These are phyloP conservation scores for Claviceps fusiformis DNA, from an alignment of 2,329 filamentous ascomycete genomes.

Conservation along the genomic window DNA sequence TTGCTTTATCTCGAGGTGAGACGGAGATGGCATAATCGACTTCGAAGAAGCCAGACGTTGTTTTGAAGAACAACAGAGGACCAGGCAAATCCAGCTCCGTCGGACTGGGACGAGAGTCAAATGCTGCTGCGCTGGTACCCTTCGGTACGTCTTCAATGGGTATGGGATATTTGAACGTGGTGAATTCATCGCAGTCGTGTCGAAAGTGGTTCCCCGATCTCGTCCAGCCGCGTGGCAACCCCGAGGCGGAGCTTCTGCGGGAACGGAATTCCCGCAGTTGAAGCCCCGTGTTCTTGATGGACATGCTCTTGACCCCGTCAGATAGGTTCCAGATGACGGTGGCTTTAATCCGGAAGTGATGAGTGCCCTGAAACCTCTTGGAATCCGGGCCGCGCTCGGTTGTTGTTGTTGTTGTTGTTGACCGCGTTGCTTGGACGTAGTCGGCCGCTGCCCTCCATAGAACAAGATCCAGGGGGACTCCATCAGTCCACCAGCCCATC, in stretches of 20 bases:
- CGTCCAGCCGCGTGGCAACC: slow-evolving; percentile 27
- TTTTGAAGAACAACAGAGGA: slow-evolving; percentile 26
- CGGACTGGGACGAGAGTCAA: slow-evolving; percentile 15
- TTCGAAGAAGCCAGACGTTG: slow-evolving; percentile 25
- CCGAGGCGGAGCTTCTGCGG: slow-evolving; percentile 16
- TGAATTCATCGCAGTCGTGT: slow-evolving; percentile 25
- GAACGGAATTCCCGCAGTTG: slow-evolving; percentile 25
- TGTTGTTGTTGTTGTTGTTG: slow-evolving; percentile 5
- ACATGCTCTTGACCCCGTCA: slow-evolving; percentile 21
- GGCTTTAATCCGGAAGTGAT: slow-evolving; percentile 25
- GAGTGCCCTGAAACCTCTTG: slow-evolving; percentile 23
- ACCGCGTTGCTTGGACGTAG: slow-evolving; percentile 25
- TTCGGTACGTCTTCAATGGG: slow-evolving; percentile 22
- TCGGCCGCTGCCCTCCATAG: slow-evolving; percentile 30
- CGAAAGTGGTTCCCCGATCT: slow-evolving; percentile 22
- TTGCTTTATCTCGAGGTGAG: slow-evolving; percentile 20
- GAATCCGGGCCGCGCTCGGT: slow-evolving; percentile 17
- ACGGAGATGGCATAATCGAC: slow-evolving; percentile 26
- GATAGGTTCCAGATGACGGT: slow-evolving; percentile 27
- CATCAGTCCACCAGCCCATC: slow-evolving; percentile 35
- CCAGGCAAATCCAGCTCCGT: slow-evolving; percentile 22
- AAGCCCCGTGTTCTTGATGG: slow-evolving; percentile 24
- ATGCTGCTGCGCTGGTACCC: slow-evolving; percentile 11
- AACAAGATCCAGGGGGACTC: slow-evolving; percentile 26
- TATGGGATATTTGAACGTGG: slow-evolving; percentile 28